These are phyloP conservation scores for Durio zibethinus DNA, from an alignment of 345 rosid species.

Conservation along the genomic window DNA sequence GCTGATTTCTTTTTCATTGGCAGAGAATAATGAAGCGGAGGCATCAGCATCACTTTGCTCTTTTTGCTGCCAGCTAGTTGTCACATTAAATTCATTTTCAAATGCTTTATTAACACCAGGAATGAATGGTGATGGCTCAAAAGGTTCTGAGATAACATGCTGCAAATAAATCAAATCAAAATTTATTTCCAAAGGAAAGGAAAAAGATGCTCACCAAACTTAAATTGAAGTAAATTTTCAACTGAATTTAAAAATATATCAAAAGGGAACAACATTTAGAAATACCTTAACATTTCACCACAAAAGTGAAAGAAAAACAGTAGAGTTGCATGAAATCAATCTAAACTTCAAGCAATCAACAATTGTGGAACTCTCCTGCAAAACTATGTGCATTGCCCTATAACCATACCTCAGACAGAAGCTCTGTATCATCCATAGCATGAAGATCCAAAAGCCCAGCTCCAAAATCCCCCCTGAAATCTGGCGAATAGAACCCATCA, in stretches of 20 bases:
- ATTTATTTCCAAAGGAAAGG: not conserved
- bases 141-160: constrained; percentile 88
- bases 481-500: constrained; percentile 86
- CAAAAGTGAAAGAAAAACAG: not conserved
- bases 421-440: constrained; percentile 96
- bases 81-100: constrained; percentile 61
- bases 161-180: constrained; percentile 35
- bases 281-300: not conserved
- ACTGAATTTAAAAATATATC: not conserved
- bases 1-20: constrained; percentile 66
- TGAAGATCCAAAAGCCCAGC: constrained; percentile 98
- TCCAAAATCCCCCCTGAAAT: constrained; percentile 95
- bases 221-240: not conserved
- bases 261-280: not conserved
- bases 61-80: constrained; percentile 41
- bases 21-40: constrained; percentile 32
- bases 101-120: constrained; percentile 59
- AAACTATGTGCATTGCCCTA: not conserved
- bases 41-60: constrained; percentile 59
- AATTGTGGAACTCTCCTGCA: not conserved
- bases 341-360: not conserved
- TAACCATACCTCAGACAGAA: constrained; percentile 75
- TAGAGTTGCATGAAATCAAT: not conserved
- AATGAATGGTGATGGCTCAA: constrained; percentile 88
- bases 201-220: not conserved